Evolutionary conservation across 148 eudicot species (phyloP), one percentile per base, ranked within the genome.

Genomic region (Arbutus unedo): DNA sequence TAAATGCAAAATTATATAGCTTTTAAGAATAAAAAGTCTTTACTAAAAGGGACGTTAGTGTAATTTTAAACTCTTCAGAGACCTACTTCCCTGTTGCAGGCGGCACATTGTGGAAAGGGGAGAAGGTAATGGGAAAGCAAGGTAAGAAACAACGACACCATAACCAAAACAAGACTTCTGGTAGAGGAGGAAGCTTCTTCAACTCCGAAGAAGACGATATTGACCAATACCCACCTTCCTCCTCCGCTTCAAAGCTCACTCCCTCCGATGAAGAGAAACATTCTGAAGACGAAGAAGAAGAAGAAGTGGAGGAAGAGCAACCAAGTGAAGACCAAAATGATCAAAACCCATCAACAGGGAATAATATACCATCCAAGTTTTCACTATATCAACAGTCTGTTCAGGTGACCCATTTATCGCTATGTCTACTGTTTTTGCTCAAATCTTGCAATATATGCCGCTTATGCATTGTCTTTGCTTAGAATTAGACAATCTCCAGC

Each of bases 361-460:
- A 25, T 64, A 23, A 73, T 19, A 44, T 88, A 14, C 95, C 92
- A n/a, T 96, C 98, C 14, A 96, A 93, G 79, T 96, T 93, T 78
- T 89, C 87, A 14, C 95, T 96, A 8, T 94, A 96, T 86, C 99
- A 96, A 81, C 99, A 94, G 81, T 94, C 99, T 77, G 99, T 96
- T 41, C 99, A 96, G 95, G 99, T 93, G 48, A 13, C 47, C 74
- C 56, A 16, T 43, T 76, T 9, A 16, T 14, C 25, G 15, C 73
- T 47, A 31, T 60, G 55, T 23, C 19, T 57, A 47, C 38, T 64
- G 4, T 41, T 10, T 11, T 10, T 13, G 11, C 6, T 38, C 2
- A 5, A 43, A 81, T 18, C 9, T 21, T 72, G 0, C 18, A 74
- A 41, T 55, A 3, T 56, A 16, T 74, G 54, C 23, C 47, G 51